Conservation (phyloP, 2,329 filamentous ascomycete genomes). For the Sarocladiaceae sp. region DNA sequence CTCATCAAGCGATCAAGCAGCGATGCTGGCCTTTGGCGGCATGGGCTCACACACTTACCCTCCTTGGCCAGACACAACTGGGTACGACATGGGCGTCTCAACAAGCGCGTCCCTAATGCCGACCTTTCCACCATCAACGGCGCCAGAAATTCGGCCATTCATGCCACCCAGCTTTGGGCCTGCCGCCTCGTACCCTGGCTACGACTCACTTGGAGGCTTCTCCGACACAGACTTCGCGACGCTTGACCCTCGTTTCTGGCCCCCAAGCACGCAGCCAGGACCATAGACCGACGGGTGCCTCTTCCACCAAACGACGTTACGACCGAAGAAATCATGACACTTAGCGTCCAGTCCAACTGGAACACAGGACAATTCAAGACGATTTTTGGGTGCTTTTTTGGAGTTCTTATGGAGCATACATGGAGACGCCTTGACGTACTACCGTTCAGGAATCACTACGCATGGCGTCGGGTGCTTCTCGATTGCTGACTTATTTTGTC, state of each 20-base stretch:
- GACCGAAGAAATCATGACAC: too few species aligned
- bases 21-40: background rate
- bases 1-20: background rate
- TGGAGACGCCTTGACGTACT: too few species aligned
- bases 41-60: background rate
- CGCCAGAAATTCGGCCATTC: background rate
- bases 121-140: background rate
- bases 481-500: too few species aligned
- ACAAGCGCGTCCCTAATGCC: background rate
- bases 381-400: too few species aligned
- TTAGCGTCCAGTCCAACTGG: too few species aligned
- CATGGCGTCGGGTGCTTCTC: background rate
- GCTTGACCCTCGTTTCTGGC: constrained; percentile 2
- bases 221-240: background rate
- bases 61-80: background rate
- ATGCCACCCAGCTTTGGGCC: background rate
- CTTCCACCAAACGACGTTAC: background rate
- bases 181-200: background rate
- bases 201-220: background rate
- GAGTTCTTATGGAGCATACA: too few species aligned
- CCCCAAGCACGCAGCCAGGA: background rate
- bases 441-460: too few species aligned
- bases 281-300: background rate
- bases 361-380: too few species aligned
- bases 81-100: background rate